Base-by-base conservation (phyloP, 2,329 filamentous ascomycete genomes). In the Botrytis tulipae region DNA sequence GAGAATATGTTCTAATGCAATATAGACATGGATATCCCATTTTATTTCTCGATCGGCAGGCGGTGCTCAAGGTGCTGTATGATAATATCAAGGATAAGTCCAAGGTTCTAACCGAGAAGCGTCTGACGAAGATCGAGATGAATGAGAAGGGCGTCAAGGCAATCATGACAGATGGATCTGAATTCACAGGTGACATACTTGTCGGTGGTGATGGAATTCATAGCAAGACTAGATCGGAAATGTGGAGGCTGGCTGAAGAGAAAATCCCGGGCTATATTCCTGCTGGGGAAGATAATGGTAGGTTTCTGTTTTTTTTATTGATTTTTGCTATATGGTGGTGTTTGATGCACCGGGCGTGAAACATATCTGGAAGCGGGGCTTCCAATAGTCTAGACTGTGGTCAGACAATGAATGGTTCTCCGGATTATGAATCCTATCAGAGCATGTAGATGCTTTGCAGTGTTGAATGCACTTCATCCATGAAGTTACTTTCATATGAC, bases 21-120 rank as follows among this genome's bases (percentile, higher is more conserved):
- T 60, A 20, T 32, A 76, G 75, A 57, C 68, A 72, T 61, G 75
- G 73, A 32, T 75, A 76, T 72, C 67, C 61, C 1, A 70, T 75
- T 29, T 46, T 62, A 3, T 76, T 76, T 44, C 75, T 84, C 6
- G 82, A 84, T 71, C 78, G 83, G 0, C 80, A 83, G 40, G 74
- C 76, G 70, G 71, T 84, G 0, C 70, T 85, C 0, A 75, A 81
- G 60, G 73, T 80, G 0, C 72, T 85, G 0, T 83, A 83, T 66
- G 74, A 76, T 16, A 73, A 73, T 29, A 44, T 76, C 10, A 42
- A 18, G 10, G 70, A 75, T 44, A 70, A 72, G 62, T 66, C 65
- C 22, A 76, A 75, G 42, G 46, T 75, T 25, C 10, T 73, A 20
- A 73, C 66, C 6, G 54, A 62, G 40, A 75, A 73, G 42, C 44